Base-by-base conservation (phyloP, 805 yeast species). In the Babjeviella inositovora region DNA sequence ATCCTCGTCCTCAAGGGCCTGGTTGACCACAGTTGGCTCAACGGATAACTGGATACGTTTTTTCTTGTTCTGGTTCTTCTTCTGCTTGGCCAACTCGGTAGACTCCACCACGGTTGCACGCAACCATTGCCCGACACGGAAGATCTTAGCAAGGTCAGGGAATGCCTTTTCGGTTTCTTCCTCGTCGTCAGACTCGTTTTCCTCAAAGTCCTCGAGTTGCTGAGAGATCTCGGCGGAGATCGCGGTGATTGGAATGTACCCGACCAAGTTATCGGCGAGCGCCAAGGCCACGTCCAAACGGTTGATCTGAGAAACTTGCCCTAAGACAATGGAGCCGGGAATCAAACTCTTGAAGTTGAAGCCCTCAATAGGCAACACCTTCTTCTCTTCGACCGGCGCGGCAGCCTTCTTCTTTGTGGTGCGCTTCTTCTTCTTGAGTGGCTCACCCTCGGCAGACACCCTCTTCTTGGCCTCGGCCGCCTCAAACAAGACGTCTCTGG, bases 71-170 rank as follows among this genome's bases (percentile, higher is more conserved):
- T 46, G 44, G 12, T 47, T 47, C 23, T 52, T 50, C 21, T 49
- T 38, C 23, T 47, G 25, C 27, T 53, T 52, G 8, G 42, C 36
- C n/a, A 56, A 47, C 14, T 50, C 51, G 11, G 58, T 42, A 11
- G 69, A 57, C 19, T 66, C 67, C 6, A 66, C 62, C n/a, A 85
- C 85, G 20, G 59, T 48, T 15, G 92, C 94, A 34, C 90, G 67
- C 19, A 90, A 51, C 82, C 90, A 87, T 44, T 79, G 87, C 7
- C 97, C 97, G 18, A 68, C 35, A 17, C 46, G 43, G 49, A 85
- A 82, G 23, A 65, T 42, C 2, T 54, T 40, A 1, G 50, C 42
- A 25, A 77, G 53, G 10, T 54, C 50, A 6, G 93, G 93, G 26
- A 74, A 53, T 19, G 58, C 63, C 9, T 47, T 48, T 5, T 44